Base-by-base conservation (phyloP, 371 early-diverging fungal species). In the Actinomortierella wolfii region DNA sequence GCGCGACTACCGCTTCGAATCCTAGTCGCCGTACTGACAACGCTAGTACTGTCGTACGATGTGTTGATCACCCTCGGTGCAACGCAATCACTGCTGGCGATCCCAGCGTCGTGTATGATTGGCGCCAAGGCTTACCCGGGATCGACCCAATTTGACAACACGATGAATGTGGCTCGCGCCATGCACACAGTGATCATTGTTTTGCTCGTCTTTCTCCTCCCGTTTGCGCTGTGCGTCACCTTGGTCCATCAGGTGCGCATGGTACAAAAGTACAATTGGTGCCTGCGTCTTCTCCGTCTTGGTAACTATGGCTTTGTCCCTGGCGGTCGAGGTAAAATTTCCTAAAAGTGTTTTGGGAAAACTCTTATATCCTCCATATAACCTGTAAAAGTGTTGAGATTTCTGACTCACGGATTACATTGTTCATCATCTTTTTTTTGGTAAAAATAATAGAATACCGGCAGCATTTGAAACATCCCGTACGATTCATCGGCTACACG, bases 221-320 rank as follows among this genome's bases (percentile, higher is more conserved):
- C 73, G 18, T 23, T 63, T 1, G 61, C 66, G 13, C 59, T 73
- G 15, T 54, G 61, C 8, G 57, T 73, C n/a, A 73, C 73, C 13
- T 28, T 66, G 5, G 7, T 66, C 56, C 73, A 73, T 47, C 73
- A 73, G 41, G 56, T 73, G 45, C 61, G 73, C n/a, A 73, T 73
- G 73, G 54, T 73, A 4, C 73, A 73, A 59, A 73, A 73, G 57
- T 73, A 73, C 45, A 73, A 73, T 14, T 73, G 73, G 73, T 73
- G 73, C 14, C 47, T 73, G 23, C 59, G 73, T 1, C 41, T 73
- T 3, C 59, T 73, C 45, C 43, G 73, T 29, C 54, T 56, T 8
- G 73, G 73, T 2, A 66, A 73, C 57, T 73, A 73, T 42, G 67
- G 61, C 2, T 73, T 73, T 49, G 73, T 73, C 11, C 73, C 73